These are phyloP conservation scores for Coemansia sp. DNA, from an alignment of 192 early-diverging fungal genomes.

Conservation along the genomic window DNA sequence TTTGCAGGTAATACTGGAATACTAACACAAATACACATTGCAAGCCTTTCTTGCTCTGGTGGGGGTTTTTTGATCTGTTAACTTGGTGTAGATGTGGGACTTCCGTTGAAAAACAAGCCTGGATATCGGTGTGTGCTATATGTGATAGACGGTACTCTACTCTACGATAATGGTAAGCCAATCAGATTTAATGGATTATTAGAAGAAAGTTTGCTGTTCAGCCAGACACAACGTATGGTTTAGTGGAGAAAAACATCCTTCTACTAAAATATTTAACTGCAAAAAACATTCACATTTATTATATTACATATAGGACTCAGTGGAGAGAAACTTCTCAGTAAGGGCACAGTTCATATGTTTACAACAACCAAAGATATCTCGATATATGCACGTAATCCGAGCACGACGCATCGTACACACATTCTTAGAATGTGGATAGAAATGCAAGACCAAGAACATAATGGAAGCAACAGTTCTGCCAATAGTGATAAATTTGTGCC, in stretches of 20 bases:
- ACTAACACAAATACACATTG: neutral
- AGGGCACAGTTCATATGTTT: conserved; percentile 41
- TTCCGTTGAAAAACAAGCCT: conserved; percentile 42
- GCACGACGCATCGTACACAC: conserved; percentile 46
- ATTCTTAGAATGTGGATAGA: conserved; percentile 51
- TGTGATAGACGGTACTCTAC: conserved; percentile 39
- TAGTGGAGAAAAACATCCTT: neutral
- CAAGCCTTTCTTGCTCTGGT: conserved; percentile 4
- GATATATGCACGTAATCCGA: conserved; percentile 44
- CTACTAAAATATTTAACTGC: neutral
- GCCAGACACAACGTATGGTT: neutral
- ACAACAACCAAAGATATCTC: conserved; percentile 23
- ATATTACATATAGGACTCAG: conserved; percentile 20
- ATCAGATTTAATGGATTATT: neutral
- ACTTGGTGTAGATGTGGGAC: conserved; percentile 40
- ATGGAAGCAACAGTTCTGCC: conserved; percentile 2
- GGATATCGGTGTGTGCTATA: conserved; percentile 47
- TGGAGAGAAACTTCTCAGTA: conserved; percentile 44
- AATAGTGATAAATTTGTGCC: conserved; percentile 7
- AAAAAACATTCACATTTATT: neutral
- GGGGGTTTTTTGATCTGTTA: conserved; percentile 12
- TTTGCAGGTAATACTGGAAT: neutral
- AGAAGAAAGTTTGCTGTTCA: neutral
- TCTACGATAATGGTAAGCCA: conserved; percentile 48
- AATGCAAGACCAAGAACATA: conserved; percentile 6